Evolutionary conservation across 2,329 filamentous ascomycete species (phyloP).

Genomic region (Fusarium concolor): DNA sequence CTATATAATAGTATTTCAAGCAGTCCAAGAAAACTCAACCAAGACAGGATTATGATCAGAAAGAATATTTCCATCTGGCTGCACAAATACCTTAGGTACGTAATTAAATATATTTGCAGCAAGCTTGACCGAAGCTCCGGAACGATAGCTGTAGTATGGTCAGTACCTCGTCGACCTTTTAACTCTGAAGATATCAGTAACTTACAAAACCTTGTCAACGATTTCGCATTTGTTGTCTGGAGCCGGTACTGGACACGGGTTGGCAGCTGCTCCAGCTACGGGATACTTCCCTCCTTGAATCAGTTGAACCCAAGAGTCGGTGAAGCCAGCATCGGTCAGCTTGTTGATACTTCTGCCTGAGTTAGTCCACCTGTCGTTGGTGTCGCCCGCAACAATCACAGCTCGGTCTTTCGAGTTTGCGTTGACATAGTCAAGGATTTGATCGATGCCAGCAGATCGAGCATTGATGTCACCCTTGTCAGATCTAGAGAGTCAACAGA

Average conservation of each 20-base stretch:
- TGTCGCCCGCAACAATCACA: conserved; percentile 73
- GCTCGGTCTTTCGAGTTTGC: conserved; percentile 68
- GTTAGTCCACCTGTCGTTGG: conserved; percentile 71
- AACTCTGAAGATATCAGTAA: neutral
- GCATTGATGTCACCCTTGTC: conserved; percentile 64
- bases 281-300: conserved; percentile 61
- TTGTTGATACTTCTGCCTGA: conserved; percentile 61
- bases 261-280: conserved; percentile 49
- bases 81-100: conserved; percentile 66
- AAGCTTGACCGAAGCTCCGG: conserved; percentile 59
- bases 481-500: conserved; percentile 49
- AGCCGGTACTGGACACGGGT: conserved; percentile 69
- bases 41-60: conserved; percentile 74
- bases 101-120: conserved; percentile 65
- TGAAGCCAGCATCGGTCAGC: conserved; percentile 62
- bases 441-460: conserved; percentile 68
- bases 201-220: conserved; percentile 72
- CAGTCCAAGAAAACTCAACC: conserved; percentile 59
- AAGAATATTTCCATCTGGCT: conserved; percentile 66
- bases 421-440: conserved; percentile 69
- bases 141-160: conserved; percentile 57
- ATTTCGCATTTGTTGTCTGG: conserved; percentile 68
- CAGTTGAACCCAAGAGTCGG: conserved; percentile 70
- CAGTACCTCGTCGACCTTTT: neutral
- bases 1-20: neutral